Evolutionary conservation across 2,329 filamentous ascomycete genomes (phyloP).

Genomic region (Monosporascus sp.): DNA sequence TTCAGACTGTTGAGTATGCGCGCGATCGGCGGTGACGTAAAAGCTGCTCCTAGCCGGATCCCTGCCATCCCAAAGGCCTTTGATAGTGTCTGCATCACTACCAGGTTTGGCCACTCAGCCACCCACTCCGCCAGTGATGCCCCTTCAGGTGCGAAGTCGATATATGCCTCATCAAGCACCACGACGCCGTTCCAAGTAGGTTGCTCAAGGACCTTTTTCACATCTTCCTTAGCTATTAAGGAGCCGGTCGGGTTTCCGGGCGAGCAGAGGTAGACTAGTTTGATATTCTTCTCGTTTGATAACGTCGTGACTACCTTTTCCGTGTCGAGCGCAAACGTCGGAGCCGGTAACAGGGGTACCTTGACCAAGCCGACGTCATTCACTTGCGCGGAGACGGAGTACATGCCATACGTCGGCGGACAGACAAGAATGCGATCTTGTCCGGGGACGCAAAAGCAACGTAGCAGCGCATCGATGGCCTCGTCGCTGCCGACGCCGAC

Average conservation of each 20-base stretch:
- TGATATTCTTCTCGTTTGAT: constrained; percentile 59
- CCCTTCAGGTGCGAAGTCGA: constrained; percentile 81
- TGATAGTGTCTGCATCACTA: constrained; percentile 97
- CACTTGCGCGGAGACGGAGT: constrained; percentile 86
- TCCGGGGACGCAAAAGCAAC: constrained; percentile 87
- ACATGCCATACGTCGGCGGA: constrained; percentile 98
- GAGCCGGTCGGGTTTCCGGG: constrained; percentile 91
- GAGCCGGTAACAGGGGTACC: constrained; percentile 71
- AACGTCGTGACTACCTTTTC: constrained; percentile 63
- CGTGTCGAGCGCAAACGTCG: constrained; percentile 70
- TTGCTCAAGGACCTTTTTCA: constrained; percentile 72
- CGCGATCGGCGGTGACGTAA: constrained; percentile 71
- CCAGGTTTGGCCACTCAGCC: constrained; percentile 85
- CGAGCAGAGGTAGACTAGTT: constrained; percentile 88
- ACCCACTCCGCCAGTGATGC: constrained; percentile 89
- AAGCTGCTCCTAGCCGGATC: constrained; percentile 84
- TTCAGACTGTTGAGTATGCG: constrained; percentile 84
- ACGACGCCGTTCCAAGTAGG: constrained; percentile 93
- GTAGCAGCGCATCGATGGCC: constrained; percentile 88
- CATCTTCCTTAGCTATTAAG: constrained; percentile 68
- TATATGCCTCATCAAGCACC: constrained; percentile 89
- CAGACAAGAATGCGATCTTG: constrained; percentile 89
- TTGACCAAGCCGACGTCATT: constrained; percentile 87
- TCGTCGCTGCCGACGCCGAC: constrained; percentile 96
- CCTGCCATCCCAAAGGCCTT: constrained; percentile 96